A percentile compares a stretch with the other conserved stretches of the same genome.
phyloP scores from a whole-genome alignment of 139 green algal genomes.

The Closterium sp. region DNA sequence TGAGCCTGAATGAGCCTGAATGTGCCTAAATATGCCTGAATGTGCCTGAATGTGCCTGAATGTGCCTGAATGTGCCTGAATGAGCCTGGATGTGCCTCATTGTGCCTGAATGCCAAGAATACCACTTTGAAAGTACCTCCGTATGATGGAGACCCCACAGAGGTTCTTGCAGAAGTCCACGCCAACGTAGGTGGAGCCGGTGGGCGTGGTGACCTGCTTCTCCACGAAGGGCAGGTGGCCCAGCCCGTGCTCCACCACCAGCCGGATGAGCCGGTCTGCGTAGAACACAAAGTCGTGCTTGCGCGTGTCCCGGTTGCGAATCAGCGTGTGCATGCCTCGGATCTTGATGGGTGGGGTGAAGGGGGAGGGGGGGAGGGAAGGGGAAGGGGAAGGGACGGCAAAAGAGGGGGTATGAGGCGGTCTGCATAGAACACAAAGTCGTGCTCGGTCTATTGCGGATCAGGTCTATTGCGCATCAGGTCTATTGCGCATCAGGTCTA shows the following conservation, averaged over 20 bases:
- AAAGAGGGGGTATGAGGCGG: conserved; percentile 59
- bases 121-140: conserved; percentile 52
- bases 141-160: conserved; percentile 94
- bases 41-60: too few relatives aligned
- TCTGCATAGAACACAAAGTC: conserved; percentile 84
- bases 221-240: conserved; percentile 92
- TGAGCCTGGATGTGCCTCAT: too few relatives aligned
- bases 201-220: conserved; percentile 84
- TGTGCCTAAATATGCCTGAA: too few relatives aligned
- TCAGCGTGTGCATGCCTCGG: conserved; percentile 96
- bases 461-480: too few relatives aligned
- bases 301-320: conserved; percentile 74
- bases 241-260: conserved; percentile 62
- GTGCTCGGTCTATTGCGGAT: too few relatives aligned
- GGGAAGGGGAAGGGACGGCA: neutral
- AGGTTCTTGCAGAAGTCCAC: conserved; percentile 94
- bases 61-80: too few relatives aligned
- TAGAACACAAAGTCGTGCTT: conserved; percentile 97
- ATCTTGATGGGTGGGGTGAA: conserved; percentile 57
- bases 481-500: too few relatives aligned
- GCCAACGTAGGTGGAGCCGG: conserved; percentile 76
- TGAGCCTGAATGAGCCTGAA: too few relatives aligned
- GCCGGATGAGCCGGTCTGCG: conserved; percentile 78
- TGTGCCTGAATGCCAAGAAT: too few relatives aligned
- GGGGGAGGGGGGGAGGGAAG: conserved; percentile 54